Conservation (phyloP, 768 basidiomycete genomes). For the Phaffia tasmanica region DNA sequence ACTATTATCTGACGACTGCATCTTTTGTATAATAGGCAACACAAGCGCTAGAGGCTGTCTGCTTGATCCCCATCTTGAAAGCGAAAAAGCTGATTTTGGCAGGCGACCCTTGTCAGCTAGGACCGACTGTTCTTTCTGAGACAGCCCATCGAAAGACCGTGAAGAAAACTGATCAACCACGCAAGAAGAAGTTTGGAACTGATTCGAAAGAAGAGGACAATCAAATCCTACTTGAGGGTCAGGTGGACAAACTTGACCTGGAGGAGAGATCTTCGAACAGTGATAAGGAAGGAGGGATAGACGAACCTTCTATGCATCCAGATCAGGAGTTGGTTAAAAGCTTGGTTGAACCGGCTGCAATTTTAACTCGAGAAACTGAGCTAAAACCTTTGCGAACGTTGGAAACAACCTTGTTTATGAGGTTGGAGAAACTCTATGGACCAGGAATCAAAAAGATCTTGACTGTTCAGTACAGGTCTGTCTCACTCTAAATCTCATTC, state of each 20-base stretch:
- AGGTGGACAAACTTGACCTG: no score
- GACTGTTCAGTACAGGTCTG: constrained; percentile 62
- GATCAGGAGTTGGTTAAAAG: no score
- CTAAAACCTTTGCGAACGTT: constrained; percentile 58
- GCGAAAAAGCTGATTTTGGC: constrained; percentile 51
- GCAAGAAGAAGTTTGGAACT: constrained; percentile 17
- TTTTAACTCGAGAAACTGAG: neutral
- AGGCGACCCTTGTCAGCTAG: constrained; percentile 46
- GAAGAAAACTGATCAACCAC: constrained; percentile 18
- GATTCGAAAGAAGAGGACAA: no score
- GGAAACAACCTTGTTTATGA: constrained; percentile 82
- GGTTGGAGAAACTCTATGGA: constrained; percentile 82
- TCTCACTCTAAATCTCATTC: neutral
- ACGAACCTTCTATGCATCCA: no score
- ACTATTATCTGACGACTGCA: neutral
- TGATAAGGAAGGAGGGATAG: no score
- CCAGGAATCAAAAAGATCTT: constrained; percentile 72
- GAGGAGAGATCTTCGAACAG: no score
- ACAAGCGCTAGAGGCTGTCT: constrained; percentile 84
- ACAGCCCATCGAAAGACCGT: constrained; percentile 30
- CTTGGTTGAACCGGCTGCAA: no score
- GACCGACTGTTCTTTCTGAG: constrained; percentile 69
- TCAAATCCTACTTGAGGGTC: no score
- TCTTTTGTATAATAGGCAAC: constrained; percentile 48
- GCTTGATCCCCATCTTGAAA: constrained; percentile 76